Percentiles rank a stretch among this genome's conserved stretches.
Conservation (phyloP, 129 eudicot species). For the Glebionis coronaria region DNA sequence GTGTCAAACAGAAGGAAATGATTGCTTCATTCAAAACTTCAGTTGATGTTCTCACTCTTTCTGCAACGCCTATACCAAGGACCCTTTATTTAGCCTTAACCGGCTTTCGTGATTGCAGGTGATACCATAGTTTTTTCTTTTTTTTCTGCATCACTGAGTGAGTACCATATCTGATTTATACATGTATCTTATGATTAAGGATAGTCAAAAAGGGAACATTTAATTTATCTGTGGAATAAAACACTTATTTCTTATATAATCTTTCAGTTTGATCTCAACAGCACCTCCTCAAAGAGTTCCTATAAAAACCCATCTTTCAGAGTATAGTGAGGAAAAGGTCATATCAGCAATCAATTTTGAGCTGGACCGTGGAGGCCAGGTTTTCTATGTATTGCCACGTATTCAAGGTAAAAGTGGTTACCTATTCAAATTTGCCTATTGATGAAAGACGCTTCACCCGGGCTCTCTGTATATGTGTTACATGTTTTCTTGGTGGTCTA, state of each 20-base stretch:
- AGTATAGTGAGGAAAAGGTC: slow-evolving; percentile 66
- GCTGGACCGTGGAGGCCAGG: slow-evolving; percentile 96
- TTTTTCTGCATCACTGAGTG: background rate
- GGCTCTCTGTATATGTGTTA: background rate
- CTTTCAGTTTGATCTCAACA: slow-evolving; percentile 78
- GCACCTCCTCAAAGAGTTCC: slow-evolving; percentile 99
- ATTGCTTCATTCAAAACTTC: slow-evolving; percentile 94
- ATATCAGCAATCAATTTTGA: slow-evolving; percentile 81
- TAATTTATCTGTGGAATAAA: background rate
- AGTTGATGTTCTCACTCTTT: slow-evolving; percentile 95
- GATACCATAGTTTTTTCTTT: slow-evolving; percentile 16
- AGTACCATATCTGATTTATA: background rate
- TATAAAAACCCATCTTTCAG: slow-evolving; percentile 83
- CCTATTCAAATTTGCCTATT: background rate
- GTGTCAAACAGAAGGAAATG: slow-evolving; percentile 97
- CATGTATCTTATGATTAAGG: slow-evolving; percentile 6
- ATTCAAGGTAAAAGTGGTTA: slow-evolving; percentile 62
- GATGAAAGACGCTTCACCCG: background rate
- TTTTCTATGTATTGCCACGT: slow-evolving; percentile 96
- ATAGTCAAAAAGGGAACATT: slow-evolving; percentile 7
- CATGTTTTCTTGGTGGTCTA: slow-evolving; percentile 7
- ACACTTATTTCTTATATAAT: background rate
- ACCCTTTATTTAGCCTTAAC: slow-evolving; percentile 97
- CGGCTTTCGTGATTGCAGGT: slow-evolving; percentile 99
- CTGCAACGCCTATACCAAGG: slow-evolving; percentile 99